Evolutionary conservation across 1,284 basidiomycete species (phyloP).

Genomic region (Marasmius fiardii): DNA sequence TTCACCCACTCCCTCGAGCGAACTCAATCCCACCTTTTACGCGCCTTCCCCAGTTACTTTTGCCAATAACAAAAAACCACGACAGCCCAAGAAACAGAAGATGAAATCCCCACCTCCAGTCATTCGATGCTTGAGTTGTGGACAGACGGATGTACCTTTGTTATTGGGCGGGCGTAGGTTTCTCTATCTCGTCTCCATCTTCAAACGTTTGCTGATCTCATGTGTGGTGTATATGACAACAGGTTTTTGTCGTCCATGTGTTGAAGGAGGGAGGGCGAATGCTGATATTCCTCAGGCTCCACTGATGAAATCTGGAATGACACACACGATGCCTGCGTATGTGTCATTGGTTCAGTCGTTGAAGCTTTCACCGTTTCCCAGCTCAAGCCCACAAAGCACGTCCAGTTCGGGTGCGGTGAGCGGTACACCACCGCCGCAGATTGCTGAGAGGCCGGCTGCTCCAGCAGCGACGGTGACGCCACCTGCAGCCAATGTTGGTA

Average conservation of each 20-base stretch:
- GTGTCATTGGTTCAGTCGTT: neutral
- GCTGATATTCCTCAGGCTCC: conserved; percentile 15
- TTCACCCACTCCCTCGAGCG: neutral
- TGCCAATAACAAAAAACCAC: neutral
- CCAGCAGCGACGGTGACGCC: neutral
- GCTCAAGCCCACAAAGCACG: neutral
- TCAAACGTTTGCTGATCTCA: conserved; percentile 8
- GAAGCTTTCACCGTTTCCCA: neutral
- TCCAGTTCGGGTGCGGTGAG: neutral
- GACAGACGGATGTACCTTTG: conserved; percentile 65
- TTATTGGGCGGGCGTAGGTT: conserved; percentile 67
- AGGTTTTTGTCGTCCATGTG: conserved; percentile 62
- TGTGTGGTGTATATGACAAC: neutral
- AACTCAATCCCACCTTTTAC: neutral
- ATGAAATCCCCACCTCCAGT: conserved; percentile 24
- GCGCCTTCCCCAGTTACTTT: neutral
- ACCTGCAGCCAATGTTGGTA: neutral
- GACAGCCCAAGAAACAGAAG: conserved; percentile 25
- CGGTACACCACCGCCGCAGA: too few species aligned
- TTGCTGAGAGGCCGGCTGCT: neutral
- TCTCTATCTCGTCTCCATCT: neutral
- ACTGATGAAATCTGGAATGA: neutral
- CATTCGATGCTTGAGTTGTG: conserved; percentile 59
- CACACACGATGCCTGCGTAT: neutral
- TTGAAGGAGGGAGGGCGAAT: conserved; percentile 39